A percentile compares a stretch with the other conserved stretches of the same genome.
phyloP scores from a whole-genome alignment of 169 alveolate species.

The Cyclospora cayetanensis region DNA sequence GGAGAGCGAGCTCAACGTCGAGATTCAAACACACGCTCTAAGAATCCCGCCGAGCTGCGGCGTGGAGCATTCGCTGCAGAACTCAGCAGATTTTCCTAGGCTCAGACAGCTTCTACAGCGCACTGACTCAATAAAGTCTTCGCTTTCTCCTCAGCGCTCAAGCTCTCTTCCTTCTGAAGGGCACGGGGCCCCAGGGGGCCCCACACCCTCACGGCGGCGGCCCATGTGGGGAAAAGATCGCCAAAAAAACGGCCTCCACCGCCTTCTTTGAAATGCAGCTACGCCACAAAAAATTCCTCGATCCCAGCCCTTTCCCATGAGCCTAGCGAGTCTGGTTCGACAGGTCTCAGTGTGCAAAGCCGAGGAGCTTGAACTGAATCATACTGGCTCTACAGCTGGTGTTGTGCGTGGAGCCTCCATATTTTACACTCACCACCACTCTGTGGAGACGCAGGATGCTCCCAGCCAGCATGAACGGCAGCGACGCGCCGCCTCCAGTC shows the following conservation, averaged over 20 bases:
- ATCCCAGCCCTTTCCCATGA: no score
- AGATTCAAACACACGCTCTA: no score
- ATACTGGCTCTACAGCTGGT: no score
- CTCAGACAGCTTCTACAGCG: no score
- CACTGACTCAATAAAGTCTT: background rate
- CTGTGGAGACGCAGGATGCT: conserved; percentile 34
- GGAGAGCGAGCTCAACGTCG: no score
- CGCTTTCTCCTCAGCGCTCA: conserved; percentile 18
- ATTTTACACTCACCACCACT: conserved; percentile 28
- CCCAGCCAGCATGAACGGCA: conserved; percentile 45
- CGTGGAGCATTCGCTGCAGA: no score
- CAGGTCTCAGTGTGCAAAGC: no score
- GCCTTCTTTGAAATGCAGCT: conserved; percentile 33
- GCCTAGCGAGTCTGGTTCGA: no score
- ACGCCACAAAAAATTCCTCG: background rate
- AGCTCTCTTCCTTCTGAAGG: background rate
- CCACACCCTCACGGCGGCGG: conserved; percentile 24
- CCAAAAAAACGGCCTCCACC: conserved; percentile 36
- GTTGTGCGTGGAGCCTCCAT: no score
- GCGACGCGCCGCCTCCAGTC: conserved; percentile 7
- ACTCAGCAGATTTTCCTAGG: no score
- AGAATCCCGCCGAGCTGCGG: no score
- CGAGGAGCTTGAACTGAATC: no score
- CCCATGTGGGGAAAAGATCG: background rate
- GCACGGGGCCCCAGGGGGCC: conserved; percentile 47